Base-by-base conservation (phyloP, 2,329 filamentous ascomycete genomes). In the Mariannaea sp. region DNA sequence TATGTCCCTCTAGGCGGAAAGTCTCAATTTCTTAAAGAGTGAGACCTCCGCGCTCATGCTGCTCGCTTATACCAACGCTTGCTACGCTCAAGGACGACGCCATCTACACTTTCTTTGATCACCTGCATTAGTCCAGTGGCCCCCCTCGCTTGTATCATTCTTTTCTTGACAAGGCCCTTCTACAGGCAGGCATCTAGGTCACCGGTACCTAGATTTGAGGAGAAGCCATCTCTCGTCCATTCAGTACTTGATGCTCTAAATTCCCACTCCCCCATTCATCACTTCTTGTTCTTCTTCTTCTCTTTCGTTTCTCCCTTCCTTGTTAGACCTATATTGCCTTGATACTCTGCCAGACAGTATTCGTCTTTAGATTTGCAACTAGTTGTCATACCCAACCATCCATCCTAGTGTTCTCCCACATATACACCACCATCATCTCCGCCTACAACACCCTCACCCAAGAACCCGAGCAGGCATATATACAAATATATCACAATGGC, bases 401-500 rank as follows among this genome's bases (percentile, higher is more conserved):
- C 44, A 27, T 42, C 46, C 26, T n/a, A n/a, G 12, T 29, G 7
- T 7, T 12, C 12, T 29, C 26, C 7, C 7, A 29, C 26, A 7
- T 12, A 29, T 32, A 32, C 24, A 41, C 50, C 53, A 30, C 13
- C 33, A 44, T 30, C 16, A 29, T 16, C 14, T 43, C 17, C 45
- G 8, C 16, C 32, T 12, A 14, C 13, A 26, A 7, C 36, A 39
- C 17, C 22, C 17, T 10, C 22, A 17, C n/a, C n/a, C 38, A 35
- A 6, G 10, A 32, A 32, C 10, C 13, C 36, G 13, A 45, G 55
- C 20, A n/a, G n/a, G n/a, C n/a, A n/a, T n/a, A 14, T 27, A 9
- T 26, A 30, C 41, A 38, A 62, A 19, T 13, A 42, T 35, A 48
- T 52, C 49, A 49, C 33, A 10, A 75, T 76, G 73, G 68, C 72